Evolutionary conservation across 148 eudicot species (phyloP).

Genomic region (Salicornia ramosissima): DNA sequence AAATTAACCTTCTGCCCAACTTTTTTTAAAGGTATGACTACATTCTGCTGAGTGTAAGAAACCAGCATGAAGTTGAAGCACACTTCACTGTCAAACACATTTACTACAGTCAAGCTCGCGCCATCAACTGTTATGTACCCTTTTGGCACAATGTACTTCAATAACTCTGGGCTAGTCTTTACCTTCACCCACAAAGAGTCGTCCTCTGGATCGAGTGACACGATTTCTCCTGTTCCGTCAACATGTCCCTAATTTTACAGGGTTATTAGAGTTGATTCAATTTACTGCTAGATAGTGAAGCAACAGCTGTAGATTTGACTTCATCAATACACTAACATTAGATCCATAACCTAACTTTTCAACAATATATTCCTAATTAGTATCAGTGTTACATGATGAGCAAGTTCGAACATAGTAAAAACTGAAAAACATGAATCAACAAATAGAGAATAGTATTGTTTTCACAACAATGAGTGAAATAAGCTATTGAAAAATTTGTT

Average conservation of each 20-base stretch:
- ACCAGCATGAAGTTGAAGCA: slow-evolving; percentile 92
- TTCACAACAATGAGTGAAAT: too few species aligned
- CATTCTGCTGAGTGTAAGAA: slow-evolving; percentile 77
- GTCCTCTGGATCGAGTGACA: slow-evolving; percentile 44
- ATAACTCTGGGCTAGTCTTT: slow-evolving; percentile 50
- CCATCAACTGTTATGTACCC: slow-evolving; percentile 93
- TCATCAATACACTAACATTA: background rate
- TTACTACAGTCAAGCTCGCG: slow-evolving; percentile 89
- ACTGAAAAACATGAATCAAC: too few species aligned
- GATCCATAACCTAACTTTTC: background rate
- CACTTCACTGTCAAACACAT: slow-evolving; percentile 70
- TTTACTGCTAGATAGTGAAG: background rate
- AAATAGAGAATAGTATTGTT: too few species aligned
- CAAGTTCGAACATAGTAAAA: too few species aligned
- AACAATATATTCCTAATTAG: background rate
- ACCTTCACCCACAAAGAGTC: slow-evolving; percentile 96
- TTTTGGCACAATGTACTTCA: slow-evolving; percentile 86
- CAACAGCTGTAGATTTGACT: background rate
- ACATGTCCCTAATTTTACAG: slow-evolving; percentile 64
- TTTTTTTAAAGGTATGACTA: slow-evolving; percentile 79
- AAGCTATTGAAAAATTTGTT: too few species aligned
- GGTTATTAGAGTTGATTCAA: background rate
- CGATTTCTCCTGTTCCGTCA: slow-evolving; percentile 84
- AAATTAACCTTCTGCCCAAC: slow-evolving; percentile 93
- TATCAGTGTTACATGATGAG: too few species aligned